Conservation (phyloP, 2,329 filamentous ascomycete genomes). For the Neofusicoccum ribis region DNA sequence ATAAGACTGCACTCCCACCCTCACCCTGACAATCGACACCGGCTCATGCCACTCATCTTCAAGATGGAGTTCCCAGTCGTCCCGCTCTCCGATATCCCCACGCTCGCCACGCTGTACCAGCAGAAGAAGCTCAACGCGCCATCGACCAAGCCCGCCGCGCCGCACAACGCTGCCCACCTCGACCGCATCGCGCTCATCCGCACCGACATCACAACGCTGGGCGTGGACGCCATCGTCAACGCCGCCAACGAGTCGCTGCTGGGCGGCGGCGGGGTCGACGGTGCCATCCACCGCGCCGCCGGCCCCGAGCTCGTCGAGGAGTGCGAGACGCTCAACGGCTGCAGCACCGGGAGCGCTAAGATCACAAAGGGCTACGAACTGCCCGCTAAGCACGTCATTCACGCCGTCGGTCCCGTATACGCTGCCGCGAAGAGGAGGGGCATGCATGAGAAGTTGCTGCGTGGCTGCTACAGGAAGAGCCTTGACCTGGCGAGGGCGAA, state of each 20-base stretch:
- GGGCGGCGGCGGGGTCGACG: conserved; percentile 82
- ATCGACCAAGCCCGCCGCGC: conserved; percentile 24
- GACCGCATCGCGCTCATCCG: conserved; percentile 68
- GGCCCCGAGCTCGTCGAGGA: conserved; percentile 68
- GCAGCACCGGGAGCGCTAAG: conserved; percentile 75
- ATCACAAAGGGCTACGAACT: conserved; percentile 78
- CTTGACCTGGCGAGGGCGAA: conserved; percentile 71
- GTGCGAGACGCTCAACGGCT: conserved; percentile 71
- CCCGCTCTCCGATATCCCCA: conserved; percentile 59
- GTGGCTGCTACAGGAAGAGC: conserved; percentile 68
- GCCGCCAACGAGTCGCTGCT: conserved; percentile 78
- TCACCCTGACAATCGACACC: neutral
- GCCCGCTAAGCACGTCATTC: conserved; percentile 78
- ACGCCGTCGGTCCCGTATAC: conserved; percentile 87
- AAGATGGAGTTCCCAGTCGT: conserved; percentile 27
- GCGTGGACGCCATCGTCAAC: conserved; percentile 85
- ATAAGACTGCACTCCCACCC: neutral
- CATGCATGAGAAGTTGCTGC: conserved; percentile 48
- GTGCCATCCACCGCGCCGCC: conserved; percentile 78
- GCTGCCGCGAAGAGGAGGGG: conserved; percentile 37
- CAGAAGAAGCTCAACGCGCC: conserved; percentile 23
- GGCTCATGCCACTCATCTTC: neutral
- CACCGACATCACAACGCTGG: conserved; percentile 78
- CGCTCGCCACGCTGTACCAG: conserved; percentile 66
- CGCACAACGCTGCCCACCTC: conserved; percentile 61